Evolutionary conservation across 169 alveolate species (phyloP), one percentile per base, ranked within the genome.

Genomic region (Plasmodium coatneyi): DNA sequence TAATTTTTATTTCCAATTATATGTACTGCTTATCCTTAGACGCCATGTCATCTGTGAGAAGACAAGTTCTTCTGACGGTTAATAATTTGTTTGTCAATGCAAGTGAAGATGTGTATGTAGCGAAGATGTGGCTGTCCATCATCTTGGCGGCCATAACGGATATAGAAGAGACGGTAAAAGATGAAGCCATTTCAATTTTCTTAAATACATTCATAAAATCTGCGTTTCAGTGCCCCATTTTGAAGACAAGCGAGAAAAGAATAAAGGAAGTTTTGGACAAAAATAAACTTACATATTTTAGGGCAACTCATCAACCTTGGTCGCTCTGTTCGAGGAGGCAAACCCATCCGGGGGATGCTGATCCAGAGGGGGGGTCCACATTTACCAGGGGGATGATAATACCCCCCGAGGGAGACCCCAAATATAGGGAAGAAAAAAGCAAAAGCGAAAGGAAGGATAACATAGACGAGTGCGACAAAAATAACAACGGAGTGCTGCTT

Each of bases 51-150:
- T 86, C 93, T 49, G 93, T 86, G 66, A 41, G 93, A 10, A 72
- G 93, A 30, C 93, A 86, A 70, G 72, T 86, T 74, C 80, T 86
- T 22, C 80, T 86, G 66, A 86, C 93, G 19, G 93, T 86, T 28
- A 86, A 86, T 86, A 86, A 74, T 52, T 34, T 86, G 6, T 86
- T 86, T 78, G 34, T 86, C 3, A 86, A 39, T 56, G 78, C 82
- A 2, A 74, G 86, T 34, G 66, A 74, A 14, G 80, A 86, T 76
- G 30, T 49, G 14, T 36, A 86, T 76, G 66, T 86, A 4, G 54
- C 86, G n/a, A 86, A 76, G 30, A 52, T 86, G 71, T 86, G 93
- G 93, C n/a, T 86, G 56, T 5, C 93, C 43, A 72, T 86, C 12
- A 86, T 86, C 34, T 76, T 86, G 25, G 79, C 66, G 1, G 79